phyloP scores from a whole-genome alignment of 2,329 filamentous ascomycete species.

The Simplicillium sp. region DNA sequence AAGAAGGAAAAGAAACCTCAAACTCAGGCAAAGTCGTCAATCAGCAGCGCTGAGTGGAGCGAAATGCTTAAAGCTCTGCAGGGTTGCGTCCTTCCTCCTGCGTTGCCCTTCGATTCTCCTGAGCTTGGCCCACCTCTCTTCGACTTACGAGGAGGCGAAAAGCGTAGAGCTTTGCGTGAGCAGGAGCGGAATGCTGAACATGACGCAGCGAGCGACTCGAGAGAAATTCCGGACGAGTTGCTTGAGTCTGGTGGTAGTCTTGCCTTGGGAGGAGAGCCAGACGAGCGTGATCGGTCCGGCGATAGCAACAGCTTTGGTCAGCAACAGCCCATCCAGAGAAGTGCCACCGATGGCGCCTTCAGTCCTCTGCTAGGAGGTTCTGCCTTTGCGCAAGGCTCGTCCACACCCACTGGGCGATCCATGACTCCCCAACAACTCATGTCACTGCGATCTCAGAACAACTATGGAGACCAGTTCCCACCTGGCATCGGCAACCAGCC shows the following conservation, averaged over 20 bases:
- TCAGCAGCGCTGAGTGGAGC: constrained; percentile 10
- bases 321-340: constrained; percentile 69
- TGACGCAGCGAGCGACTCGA: constrained; percentile 34
- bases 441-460: constrained; percentile 55
- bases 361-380: constrained; percentile 38
- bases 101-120: constrained; percentile 8
- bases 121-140: constrained; percentile 60
- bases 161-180: constrained; percentile 67
- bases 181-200: constrained; percentile 50
- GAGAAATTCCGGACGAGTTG: constrained; percentile 56
- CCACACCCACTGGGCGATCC: constrained; percentile 52
- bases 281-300: constrained; percentile 56
- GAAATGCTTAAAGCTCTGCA: constrained; percentile 27
- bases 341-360: constrained; percentile 42
- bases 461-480: constrained; percentile 52
- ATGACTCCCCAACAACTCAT: constrained; percentile 73
- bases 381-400: constrained; percentile 36
- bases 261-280: constrained; percentile 85
- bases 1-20: not conserved
- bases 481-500: constrained; percentile 41
- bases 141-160: constrained; percentile 72
- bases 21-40: constrained; percentile 8
- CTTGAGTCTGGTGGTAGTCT: constrained; percentile 75
- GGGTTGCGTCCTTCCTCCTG: constrained; percentile 21
- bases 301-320: constrained; percentile 44